These are phyloP conservation scores for Spiraea crenata DNA, from an alignment of 331 rosid genomes.

Conservation along the genomic window DNA sequence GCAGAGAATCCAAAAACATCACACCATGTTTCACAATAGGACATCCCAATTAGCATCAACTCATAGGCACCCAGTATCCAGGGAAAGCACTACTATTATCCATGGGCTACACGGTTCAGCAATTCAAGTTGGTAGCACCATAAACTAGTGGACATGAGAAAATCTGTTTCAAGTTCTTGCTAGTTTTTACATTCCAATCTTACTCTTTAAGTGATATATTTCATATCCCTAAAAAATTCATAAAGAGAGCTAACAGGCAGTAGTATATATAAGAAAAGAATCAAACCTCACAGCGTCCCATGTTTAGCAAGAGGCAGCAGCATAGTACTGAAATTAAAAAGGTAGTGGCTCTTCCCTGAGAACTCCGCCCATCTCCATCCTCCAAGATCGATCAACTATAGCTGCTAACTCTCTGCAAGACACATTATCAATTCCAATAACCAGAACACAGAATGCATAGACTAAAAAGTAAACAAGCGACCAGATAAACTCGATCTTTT, in stretches of 20 bases:
- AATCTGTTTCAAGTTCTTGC: background rate
- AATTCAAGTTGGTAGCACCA: slow-evolving; percentile 9
- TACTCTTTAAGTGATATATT: background rate
- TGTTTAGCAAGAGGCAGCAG: slow-evolving; percentile 32
- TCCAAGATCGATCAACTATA: slow-evolving; percentile 82
- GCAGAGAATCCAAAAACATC: background rate
- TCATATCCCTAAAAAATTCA: slow-evolving; percentile 7
- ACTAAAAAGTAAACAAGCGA: slow-evolving; percentile 16
- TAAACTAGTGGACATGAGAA: background rate
- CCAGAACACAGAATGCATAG: slow-evolving; percentile 21
- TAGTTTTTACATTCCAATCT: background rate
- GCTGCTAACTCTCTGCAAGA: slow-evolving; percentile 77
- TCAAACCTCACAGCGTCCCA: slow-evolving; percentile 42
- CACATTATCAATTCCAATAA: slow-evolving; percentile 25
- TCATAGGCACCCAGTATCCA: slow-evolving; percentile 1
- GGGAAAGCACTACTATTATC: slow-evolving; percentile 20
- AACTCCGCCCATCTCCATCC: slow-evolving; percentile 89
- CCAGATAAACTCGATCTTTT: background rate
- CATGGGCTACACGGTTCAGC: slow-evolving; percentile 5
- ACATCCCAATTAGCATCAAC: background rate
- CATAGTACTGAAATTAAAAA: slow-evolving; percentile 26
- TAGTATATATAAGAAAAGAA: slow-evolving; percentile 24
- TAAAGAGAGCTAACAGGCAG: slow-evolving; percentile 17
- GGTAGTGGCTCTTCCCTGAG: slow-evolving; percentile 69
- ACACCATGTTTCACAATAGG: background rate